Conservation (phyloP, 2,329 filamentous ascomycete genomes). For the Fusarium dimerum region DNA sequence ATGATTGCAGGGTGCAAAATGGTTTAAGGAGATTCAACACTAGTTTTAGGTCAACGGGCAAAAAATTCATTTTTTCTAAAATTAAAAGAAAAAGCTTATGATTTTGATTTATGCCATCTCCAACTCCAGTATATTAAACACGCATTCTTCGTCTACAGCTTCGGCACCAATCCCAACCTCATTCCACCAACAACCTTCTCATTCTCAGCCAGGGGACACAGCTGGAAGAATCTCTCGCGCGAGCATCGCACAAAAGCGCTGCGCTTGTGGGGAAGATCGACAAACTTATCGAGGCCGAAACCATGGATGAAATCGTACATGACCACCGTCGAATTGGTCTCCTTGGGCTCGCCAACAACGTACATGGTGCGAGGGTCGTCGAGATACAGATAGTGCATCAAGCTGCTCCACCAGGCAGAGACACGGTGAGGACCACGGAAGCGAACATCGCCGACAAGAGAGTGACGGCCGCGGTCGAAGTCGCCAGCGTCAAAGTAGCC, state of each 20-base stretch:
- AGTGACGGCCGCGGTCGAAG: conserved; percentile 60
- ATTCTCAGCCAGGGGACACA: conserved; percentile 59
- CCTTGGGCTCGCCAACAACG: conserved; percentile 71
- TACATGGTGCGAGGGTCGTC: conserved; percentile 59
- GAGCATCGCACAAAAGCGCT: conserved; percentile 67
- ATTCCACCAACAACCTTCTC: conserved; percentile 58
- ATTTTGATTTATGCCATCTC: too few relatives aligned
- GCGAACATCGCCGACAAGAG: conserved; percentile 58
- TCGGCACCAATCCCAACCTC: conserved; percentile 53
- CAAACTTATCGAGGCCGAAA: conserved; percentile 70
- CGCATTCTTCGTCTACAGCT: conserved; percentile 42
- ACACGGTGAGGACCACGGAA: conserved; percentile 63
- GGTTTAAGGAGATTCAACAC: not conserved
- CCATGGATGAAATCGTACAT: conserved; percentile 76
- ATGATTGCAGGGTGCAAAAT: too few relatives aligned
- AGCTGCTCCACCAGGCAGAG: conserved; percentile 61
- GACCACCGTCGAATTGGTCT: conserved; percentile 68
- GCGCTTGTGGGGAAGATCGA: conserved; percentile 72
- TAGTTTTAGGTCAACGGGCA: not conserved
- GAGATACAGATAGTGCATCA: conserved; percentile 64
- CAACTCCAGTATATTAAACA: not conserved
- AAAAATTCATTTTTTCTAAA: not conserved
- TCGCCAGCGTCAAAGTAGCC: conserved; percentile 57
- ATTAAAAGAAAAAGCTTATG: not conserved
- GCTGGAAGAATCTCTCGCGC: conserved; percentile 69